Conservation (phyloP, 2,329 filamentous ascomycete species). For the Aspergillus pseudonomiae region DNA sequence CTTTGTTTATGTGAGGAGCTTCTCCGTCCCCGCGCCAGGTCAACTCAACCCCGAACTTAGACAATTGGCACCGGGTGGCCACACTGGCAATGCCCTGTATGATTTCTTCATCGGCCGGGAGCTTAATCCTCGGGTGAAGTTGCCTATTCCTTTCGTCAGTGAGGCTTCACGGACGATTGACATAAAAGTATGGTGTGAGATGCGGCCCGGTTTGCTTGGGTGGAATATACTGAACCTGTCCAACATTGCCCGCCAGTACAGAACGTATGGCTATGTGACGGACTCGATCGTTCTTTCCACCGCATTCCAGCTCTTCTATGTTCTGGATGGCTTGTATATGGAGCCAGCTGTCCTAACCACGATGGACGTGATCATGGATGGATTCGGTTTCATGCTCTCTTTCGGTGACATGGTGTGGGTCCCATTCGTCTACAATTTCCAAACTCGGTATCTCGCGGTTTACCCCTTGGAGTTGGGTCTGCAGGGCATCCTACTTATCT, state of each 20-base stretch:
- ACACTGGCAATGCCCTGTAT: constrained; percentile 83
- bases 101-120: constrained; percentile 98
- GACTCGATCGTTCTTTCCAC: constrained; percentile 84
- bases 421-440: constrained; percentile 83
- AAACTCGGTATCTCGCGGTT: constrained; percentile 80
- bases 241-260: constrained; percentile 86
- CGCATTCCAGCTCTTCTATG: constrained; percentile 76
- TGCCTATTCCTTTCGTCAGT: constrained; percentile 72
- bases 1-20: constrained; percentile 81
- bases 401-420: constrained; percentile 95
- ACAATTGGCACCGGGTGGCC: constrained; percentile 79
- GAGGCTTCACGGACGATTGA: constrained; percentile 66
- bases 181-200: constrained; percentile 86
- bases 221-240: constrained; percentile 86
- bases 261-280: constrained; percentile 77
- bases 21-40: constrained; percentile 66
- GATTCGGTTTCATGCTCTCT: constrained; percentile 91
- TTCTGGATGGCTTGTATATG: constrained; percentile 83
- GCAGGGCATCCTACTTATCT: constrained; percentile 64
- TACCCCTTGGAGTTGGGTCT: constrained; percentile 80
- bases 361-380: constrained; percentile 91
- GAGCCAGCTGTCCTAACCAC: constrained; percentile 88
- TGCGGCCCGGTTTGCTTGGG: constrained; percentile 87
- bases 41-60: constrained; percentile 71
- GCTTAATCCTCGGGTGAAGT: constrained; percentile 78